Evolutionary conservation across 176 grass and related monocot genomes (phyloP), one percentile per base, ranked within the genome.

Genomic region (Carex cristatella): DNA sequence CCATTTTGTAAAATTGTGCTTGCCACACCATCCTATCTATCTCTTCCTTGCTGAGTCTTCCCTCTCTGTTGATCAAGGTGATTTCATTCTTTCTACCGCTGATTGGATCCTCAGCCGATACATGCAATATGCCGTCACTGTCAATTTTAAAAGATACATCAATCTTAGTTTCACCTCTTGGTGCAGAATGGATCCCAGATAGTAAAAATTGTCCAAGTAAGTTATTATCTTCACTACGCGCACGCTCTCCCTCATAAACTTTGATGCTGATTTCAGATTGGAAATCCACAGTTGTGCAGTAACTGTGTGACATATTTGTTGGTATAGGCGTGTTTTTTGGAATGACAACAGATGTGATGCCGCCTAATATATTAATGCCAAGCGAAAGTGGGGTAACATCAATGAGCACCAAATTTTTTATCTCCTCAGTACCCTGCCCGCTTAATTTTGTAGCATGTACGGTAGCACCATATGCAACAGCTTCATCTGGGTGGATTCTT

Each of bases 1-100:
- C 91, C 0, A 87, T 31, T 88, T 89, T 93, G 79, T 96, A 96
- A 80, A 79, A 91, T 83, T 96, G 89, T 0, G 94, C 91, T 77
- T 96, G 91, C 65, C 88, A 85, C 61, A 96, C 94, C 94, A 96
- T 96, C 85, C 89, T 93, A 75, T 96, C 91, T 6, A 91, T 93
- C 14, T 95, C 93, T 51, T 93, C 87, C 87, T 96, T 93, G 80
- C 89, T 92, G 2, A 96, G 75, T 2, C 91, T 79, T 1, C 91
- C 94, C 87, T 96, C 91, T 68, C 91, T 87, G 59, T 96, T 96
- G 69, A 89, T 93, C 37, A 96, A 91, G 9, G 91, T 96, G 81
- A 96, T 96, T 77, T 96, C 86, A 4, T 83, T 83, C 37, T 65
- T 82, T 61, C 15, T 40, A 13, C 80, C 80, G 19, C 79, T 87